These are phyloP conservation scores for Dissophora ornata DNA, from an alignment of 192 early-diverging fungal genomes.

Conservation along the genomic window DNA sequence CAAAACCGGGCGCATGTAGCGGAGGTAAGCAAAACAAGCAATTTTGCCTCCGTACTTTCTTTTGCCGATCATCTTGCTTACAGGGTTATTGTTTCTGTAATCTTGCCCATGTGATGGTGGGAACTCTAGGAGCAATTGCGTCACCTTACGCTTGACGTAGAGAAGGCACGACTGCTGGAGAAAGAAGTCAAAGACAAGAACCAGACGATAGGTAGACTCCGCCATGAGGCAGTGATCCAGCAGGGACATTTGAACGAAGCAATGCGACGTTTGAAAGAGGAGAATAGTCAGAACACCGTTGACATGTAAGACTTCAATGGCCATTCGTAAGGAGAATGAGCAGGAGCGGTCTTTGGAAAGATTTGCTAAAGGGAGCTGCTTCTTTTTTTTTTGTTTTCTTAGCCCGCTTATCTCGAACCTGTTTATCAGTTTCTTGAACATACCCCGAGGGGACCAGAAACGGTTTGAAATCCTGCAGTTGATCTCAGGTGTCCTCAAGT, in stretches of 20 bases:
- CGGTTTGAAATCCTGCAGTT: constrained; percentile 92
- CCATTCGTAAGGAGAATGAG: too few relatives aligned
- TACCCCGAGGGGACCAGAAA: constrained; percentile 90
- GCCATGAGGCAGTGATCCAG: constrained; percentile 83
- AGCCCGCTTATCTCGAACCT: constrained; percentile 91
- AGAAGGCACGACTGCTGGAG: constrained; percentile 66
- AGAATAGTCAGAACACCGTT: constrained; percentile 81
- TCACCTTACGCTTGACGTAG: constrained; percentile 63
- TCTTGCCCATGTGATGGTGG: background rate
- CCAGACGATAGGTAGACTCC: constrained; percentile 78
- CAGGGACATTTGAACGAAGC: constrained; percentile 94
- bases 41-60: too few relatives aligned
- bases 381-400: too few relatives aligned
- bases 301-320: constrained; percentile 79
- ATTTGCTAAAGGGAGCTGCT: too few relatives aligned
- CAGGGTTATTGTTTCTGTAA: constrained; percentile 5
- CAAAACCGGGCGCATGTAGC: constrained; percentile 63
- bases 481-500: constrained; percentile 89
- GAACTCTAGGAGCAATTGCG: constrained; percentile 62
- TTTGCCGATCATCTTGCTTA: too few relatives aligned
- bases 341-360: too few relatives aligned
- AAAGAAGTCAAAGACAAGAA: constrained; percentile 77
- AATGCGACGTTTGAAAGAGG: constrained; percentile 86
- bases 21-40: constrained; percentile 55
- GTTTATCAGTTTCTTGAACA: constrained; percentile 85